Percentiles rank a stretch among this genome's conserved stretches.
These are phyloP conservation scores for Ceratocystis diversiconidia DNA, from an alignment of 2,329 filamentous ascomycete genomes.

Conservation along the genomic window DNA sequence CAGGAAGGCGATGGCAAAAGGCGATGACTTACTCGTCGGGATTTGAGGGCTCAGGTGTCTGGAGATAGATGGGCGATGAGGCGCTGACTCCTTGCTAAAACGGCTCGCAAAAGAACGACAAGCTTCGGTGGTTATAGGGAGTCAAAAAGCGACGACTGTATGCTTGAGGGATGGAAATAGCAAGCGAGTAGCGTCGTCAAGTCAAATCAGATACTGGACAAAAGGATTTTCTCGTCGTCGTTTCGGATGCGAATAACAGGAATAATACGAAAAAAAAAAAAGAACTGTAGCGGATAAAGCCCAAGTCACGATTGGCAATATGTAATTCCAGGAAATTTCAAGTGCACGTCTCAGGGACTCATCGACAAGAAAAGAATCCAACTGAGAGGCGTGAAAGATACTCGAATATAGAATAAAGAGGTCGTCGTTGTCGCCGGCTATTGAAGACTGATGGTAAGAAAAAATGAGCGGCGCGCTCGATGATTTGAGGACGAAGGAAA, in stretches of 20 bases:
- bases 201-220: background rate
- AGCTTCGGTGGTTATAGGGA: background rate
- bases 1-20: background rate
- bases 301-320: background rate
- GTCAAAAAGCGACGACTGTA: background rate
- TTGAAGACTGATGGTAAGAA: background rate
- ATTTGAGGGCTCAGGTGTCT: background rate
- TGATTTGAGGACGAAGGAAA: background rate
- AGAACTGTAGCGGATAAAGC: background rate
- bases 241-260: background rate
- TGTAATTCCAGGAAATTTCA: too few relatives aligned
- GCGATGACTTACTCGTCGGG: background rate
- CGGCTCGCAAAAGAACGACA: background rate
- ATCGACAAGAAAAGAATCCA: background rate
- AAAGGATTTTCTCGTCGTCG: background rate
- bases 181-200: background rate
- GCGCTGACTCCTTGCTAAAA: background rate
- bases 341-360: conserved; percentile 2
- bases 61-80: background rate
- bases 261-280: background rate
- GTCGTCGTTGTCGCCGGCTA: background rate
- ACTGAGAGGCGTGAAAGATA: background rate
- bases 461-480: background rate
- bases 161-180: background rate
- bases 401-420: conserved; percentile 4